Evolutionary conservation across 73 alveolate genomes (phyloP).

Genomic region (Stentor coeruleus): DNA sequence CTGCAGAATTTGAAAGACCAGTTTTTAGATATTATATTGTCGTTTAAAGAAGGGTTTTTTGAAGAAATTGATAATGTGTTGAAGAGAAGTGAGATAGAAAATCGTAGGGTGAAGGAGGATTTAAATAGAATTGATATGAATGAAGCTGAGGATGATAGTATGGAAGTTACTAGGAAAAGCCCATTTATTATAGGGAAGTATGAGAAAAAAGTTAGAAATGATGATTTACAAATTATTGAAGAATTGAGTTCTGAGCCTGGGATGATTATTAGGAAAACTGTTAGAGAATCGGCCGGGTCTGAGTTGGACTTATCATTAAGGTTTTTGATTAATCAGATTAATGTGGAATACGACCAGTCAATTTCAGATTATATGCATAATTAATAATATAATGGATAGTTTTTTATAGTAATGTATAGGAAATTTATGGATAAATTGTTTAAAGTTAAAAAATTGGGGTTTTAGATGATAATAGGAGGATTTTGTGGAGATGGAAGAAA

Average conservation of each 20-base stretch:
- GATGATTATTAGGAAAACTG: too few species aligned
- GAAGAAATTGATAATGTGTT: not conserved
- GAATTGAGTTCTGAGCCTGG: not conserved
- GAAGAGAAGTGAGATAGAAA: not conserved
- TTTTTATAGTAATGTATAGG: too few species aligned
- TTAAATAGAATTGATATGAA: too few species aligned
- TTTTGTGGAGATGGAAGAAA: too few species aligned
- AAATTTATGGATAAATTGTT: too few species aligned
- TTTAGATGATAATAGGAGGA: too few species aligned
- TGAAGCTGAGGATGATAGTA: not conserved
- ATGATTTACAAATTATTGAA: not conserved
- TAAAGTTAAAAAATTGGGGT: too few species aligned
- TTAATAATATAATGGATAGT: too few species aligned
- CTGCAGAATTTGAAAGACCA: not conserved
- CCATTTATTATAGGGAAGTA: not conserved
- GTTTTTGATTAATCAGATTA: not conserved
- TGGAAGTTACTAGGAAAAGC: not conserved
- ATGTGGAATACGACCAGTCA: not conserved
- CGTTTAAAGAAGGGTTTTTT: not conserved
- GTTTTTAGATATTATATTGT: not conserved
- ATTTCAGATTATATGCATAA: not conserved
- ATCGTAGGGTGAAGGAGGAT: not conserved
- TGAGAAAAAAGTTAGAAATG: not conserved
- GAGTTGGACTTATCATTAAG: not conserved
- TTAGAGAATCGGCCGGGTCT: too few species aligned